Evolutionary conservation across 805 yeast species (phyloP).

Genomic region (Teunomyces barrocoloradensis): DNA sequence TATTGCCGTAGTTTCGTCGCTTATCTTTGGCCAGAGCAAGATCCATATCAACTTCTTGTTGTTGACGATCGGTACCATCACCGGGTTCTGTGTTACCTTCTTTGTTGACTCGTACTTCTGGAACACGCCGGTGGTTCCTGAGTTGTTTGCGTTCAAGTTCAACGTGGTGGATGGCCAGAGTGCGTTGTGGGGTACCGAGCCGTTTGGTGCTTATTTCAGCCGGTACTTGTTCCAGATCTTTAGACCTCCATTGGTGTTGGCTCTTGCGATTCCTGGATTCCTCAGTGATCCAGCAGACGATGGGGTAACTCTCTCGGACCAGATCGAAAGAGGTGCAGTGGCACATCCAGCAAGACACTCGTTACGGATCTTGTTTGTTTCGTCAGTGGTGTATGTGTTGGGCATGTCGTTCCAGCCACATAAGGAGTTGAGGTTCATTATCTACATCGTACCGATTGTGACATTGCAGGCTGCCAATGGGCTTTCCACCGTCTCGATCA

Average conservation of each 20-base stretch:
- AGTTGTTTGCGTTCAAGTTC: constrained; percentile 65
- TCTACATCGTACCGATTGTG: constrained; percentile 70
- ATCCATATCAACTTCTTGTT: constrained; percentile 35
- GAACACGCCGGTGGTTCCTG: constrained; percentile 65
- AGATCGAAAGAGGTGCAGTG: constrained; percentile 5
- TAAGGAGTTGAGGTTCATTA: constrained; percentile 90
- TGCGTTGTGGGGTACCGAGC: constrained; percentile 81
- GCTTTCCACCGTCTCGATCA: constrained; percentile 32
- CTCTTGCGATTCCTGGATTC: constrained; percentile 32
- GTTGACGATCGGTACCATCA: constrained; percentile 47
- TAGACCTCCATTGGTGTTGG: constrained; percentile 46
- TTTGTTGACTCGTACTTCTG: constrained; percentile 76
- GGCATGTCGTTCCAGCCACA: constrained; percentile 81
- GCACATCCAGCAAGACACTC: constrained; percentile 32
- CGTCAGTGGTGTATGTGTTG: constrained; percentile 55
- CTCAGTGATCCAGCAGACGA: constrained; percentile 44
- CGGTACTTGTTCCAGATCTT: constrained; percentile 41
- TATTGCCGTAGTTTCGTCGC: constrained; percentile 45
- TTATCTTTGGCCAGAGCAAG: constrained; percentile 46
- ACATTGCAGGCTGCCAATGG: constrained; percentile 65
- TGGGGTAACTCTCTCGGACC: constrained; percentile 34
- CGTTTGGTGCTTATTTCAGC: constrained; percentile 64
- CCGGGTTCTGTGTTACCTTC: constrained; percentile 50
- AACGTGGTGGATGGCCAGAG: constrained; percentile 78
- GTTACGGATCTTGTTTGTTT: constrained; percentile 45